Evolutionary conservation across 495 filamentous ascomycete species (phyloP), one percentile per base, ranked within the genome.

Genomic region (Aspergillus homomorphus): DNA sequence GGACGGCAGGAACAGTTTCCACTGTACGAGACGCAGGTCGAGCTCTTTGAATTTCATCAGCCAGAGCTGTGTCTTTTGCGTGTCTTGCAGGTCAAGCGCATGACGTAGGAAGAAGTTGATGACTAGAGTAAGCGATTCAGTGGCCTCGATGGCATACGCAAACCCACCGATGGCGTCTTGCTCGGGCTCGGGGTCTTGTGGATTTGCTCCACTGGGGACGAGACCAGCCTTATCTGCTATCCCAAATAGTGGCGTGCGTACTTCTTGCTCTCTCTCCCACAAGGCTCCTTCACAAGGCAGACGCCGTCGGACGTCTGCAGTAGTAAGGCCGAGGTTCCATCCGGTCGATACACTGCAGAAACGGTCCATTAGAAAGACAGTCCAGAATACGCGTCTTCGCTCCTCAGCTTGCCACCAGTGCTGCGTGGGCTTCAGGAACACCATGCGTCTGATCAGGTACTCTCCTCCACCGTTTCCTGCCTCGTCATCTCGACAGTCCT

Each of bases 251-350:
- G 66, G 66, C 10, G 66, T 51, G 4, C 43, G 26, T 20, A 59
- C 55, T 38, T 57, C 64, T 7, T 59, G 33, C 42, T 62, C 66
- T n/a, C 57, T 58, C 5, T 59, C 54, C 66, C 66, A 69, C 0
- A 63, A 20, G 0, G 54, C 62, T 15, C 66, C 66, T 45, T 74
- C 70, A 45, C 71, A 73, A 12, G 75, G 75, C 9, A 78, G 61
- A 3, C 73, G 70, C 7, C 74, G 73, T 23, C 71, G 67, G 0
- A 78, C 70, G 51, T 76, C 71, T 46, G 64, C 73, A 21, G 65
- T 59, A 5, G 61, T 63, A 1, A 69, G 55, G 45, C 66, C 64
- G 0, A 64, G 45, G 6, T 68, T 64, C 66, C 62, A 70, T 9
- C 66, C 68, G 3, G 64, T 67, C 12, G 68, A 63, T 0, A 67